Conservation (phyloP, 805 yeast species). For the Kluyveromyces lactis region DNA sequence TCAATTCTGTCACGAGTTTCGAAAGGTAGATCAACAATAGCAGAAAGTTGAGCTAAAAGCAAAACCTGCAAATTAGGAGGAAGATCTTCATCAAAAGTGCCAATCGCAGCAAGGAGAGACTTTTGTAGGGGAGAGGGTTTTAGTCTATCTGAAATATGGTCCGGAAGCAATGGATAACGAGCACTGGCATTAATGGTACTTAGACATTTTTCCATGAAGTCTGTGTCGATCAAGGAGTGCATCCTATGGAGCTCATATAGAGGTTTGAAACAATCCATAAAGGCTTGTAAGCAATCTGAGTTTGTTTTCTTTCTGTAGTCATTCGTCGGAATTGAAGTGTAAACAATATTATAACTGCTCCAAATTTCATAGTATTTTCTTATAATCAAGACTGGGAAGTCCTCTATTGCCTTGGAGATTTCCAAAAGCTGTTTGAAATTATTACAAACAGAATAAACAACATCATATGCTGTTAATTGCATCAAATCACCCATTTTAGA, state of each 20-base stretch:
- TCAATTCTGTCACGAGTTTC: slow-evolving; percentile 50
- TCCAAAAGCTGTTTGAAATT: slow-evolving; percentile 48
- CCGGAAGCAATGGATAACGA: slow-evolving; percentile 66
- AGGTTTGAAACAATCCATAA: slow-evolving; percentile 44
- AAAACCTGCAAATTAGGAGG: slow-evolving; percentile 35
- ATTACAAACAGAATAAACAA: slow-evolving; percentile 40
- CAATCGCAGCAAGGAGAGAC: slow-evolving; percentile 45
- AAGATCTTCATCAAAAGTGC: slow-evolving; percentile 20
- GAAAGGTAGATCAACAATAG: slow-evolving; percentile 50
- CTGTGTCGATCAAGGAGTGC: slow-evolving; percentile 27
- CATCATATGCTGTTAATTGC: slow-evolving; percentile 33
- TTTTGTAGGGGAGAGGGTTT: slow-evolving; percentile 58
- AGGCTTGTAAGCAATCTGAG: slow-evolving; percentile 52
- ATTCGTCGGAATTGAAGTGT: slow-evolving; percentile 31
- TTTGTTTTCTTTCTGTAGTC: slow-evolving; percentile 30
- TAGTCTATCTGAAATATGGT: slow-evolving; percentile 41
- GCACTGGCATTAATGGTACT: slow-evolving; percentile 56
- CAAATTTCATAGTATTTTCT: slow-evolving; percentile 43
- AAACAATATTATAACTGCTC: slow-evolving; percentile 37
- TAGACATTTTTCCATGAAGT: slow-evolving; percentile 41
- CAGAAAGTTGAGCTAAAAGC: slow-evolving; percentile 46
- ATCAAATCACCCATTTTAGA: slow-evolving; percentile 39
- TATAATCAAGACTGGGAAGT: slow-evolving; percentile 23
- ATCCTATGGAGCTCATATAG: slow-evolving; percentile 34
- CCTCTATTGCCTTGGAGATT: slow-evolving; percentile 33